Percentiles rank a stretch among this genome's conserved stretches.
Evolutionary conservation across 768 basidiomycete genomes (phyloP).

Genomic region (Cystofilobasidium bisporidii): DNA sequence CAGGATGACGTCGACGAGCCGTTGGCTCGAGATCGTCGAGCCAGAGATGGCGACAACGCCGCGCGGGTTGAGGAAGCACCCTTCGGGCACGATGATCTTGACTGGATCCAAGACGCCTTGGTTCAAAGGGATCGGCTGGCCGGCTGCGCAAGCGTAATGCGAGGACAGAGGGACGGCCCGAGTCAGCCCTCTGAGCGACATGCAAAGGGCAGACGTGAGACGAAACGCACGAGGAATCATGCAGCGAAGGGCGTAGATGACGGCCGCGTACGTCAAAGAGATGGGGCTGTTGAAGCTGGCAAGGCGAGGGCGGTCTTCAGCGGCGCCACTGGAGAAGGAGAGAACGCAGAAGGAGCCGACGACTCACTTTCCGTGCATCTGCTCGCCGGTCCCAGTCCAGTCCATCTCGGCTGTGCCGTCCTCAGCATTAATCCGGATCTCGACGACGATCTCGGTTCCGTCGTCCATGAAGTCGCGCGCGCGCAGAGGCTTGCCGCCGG

Average conservation of each 20-base stretch:
- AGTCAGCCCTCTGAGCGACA: too few relatives aligned
- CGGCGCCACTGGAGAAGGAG: too few relatives aligned
- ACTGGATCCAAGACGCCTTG: constrained; percentile 22
- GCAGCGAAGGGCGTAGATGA: constrained; percentile 32
- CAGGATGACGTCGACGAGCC: constrained; percentile 30
- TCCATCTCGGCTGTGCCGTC: constrained; percentile 30
- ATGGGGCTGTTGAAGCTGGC: constrained; percentile 31
- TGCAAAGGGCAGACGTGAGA: too few relatives aligned
- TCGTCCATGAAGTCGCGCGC: constrained; percentile 32
- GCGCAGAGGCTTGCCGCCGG: constrained; percentile 19
- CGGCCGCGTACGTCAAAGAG: constrained; percentile 14
- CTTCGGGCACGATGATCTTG: constrained; percentile 31
- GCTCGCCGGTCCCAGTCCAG: constrained; percentile 31
- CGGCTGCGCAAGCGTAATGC: not conserved
- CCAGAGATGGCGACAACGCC: constrained; percentile 31
- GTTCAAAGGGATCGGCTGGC: constrained; percentile 7
- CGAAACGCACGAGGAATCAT: constrained; percentile 6
- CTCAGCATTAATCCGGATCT: constrained; percentile 29
- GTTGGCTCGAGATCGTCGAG: constrained; percentile 29
- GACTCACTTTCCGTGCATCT: constrained; percentile 9
- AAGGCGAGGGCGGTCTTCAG: not conserved
- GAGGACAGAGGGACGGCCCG: too few relatives aligned
- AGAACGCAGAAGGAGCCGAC: too few relatives aligned
- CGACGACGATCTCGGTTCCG: constrained; percentile 29
- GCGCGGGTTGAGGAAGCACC: constrained; percentile 28